These are phyloP conservation scores for Elsinoe arachidis DNA, from an alignment of 2,329 filamentous ascomycete genomes.

Conservation along the genomic window DNA sequence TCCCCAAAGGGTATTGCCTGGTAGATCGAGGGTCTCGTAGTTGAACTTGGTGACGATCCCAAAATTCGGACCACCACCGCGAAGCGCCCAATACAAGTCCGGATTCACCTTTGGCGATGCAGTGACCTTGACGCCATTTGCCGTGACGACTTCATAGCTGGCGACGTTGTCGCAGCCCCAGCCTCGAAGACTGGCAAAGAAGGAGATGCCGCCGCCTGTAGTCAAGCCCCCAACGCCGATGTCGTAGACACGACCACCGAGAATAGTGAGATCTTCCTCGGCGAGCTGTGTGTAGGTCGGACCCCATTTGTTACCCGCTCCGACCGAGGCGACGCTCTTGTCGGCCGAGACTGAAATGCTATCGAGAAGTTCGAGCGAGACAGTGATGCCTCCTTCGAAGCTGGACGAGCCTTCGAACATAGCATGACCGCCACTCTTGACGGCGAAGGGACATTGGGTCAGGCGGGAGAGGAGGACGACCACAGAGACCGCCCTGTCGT, in stretches of 20 bases:
- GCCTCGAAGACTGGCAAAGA: not conserved
- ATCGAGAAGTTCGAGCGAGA: constrained; percentile 21
- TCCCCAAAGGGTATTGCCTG: not conserved
- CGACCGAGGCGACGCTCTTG: constrained; percentile 15
- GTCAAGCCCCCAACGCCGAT: constrained; percentile 55
- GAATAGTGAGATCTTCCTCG: constrained; percentile 46
- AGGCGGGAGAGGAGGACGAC: not conserved
- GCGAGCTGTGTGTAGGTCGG: constrained; percentile 15
- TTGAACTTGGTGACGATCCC: constrained; percentile 20
- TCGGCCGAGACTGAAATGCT: constrained; percentile 16
- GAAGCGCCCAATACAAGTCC: constrained; percentile 57
- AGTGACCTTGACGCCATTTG: constrained; percentile 40
- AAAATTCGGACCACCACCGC: constrained; percentile 49
- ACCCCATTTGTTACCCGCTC: constrained; percentile 17
- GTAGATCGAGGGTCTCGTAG: constrained; percentile 9
- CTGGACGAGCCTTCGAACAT: constrained; percentile 20
- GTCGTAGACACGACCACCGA: constrained; percentile 54
- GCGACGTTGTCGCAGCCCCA: constrained; percentile 11
- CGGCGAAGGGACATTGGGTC: constrained; percentile 20
- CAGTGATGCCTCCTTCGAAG: constrained; percentile 21
- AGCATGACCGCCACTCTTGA: constrained; percentile 24
- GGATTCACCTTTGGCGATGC: constrained; percentile 41
- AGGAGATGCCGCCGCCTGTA: constrained; percentile 34
- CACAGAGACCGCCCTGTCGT: not conserved
- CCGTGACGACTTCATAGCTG: constrained; percentile 34